Evolutionary conservation across 306 rosid species (phyloP), one percentile per base, ranked within the genome.

Genomic region (Begonia loranthoides): DNA sequence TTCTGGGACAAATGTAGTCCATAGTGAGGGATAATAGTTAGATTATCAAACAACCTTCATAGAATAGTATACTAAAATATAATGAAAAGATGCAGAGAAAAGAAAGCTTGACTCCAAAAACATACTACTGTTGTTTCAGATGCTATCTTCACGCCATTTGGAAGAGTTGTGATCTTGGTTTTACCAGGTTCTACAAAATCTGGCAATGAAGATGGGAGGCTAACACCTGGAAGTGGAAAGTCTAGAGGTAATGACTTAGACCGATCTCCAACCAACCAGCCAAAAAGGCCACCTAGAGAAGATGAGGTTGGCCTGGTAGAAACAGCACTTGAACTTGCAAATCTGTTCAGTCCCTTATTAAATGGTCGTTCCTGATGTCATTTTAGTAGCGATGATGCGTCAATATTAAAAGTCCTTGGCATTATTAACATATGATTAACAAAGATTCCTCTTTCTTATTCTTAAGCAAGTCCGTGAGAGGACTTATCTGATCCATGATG

Each of bases 61-160:
- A 14, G n/a, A 5, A 49, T 34, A 45, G 1, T 58, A 38, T 17
- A 28, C 17, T 22, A 60, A 28, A 28, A 28, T 28, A 28, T 4
- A 28, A 28, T 19, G 22, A 28, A 28, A 4, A 7, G 8, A 28
- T 5, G 36, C 36, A 1, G 9, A 28, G 36, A 28, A 7, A 28
- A 4, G 36, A 28, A 28, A 7, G 9, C 36, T 4, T 39, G 9
- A 13, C 52, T n/a, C 17, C 38, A 49, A 46, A 40, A 45, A 11
- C 77, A 49, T 72, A 85, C 97, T 69, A 43, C 60, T 7, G 95
- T 79, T 41, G 79, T 54, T 62, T 82, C 82, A 49, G 99, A 86
- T 28, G 87, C 99, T 14, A 90, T 72, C 62, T 69, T 90, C 57
- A 80, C 73, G 62, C 99, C 93, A 63, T 86, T 90, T 1, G 88